These are phyloP conservation scores for Leishmania gerbilli DNA, from an alignment of 208 protist genomes.

Conservation along the genomic window DNA sequence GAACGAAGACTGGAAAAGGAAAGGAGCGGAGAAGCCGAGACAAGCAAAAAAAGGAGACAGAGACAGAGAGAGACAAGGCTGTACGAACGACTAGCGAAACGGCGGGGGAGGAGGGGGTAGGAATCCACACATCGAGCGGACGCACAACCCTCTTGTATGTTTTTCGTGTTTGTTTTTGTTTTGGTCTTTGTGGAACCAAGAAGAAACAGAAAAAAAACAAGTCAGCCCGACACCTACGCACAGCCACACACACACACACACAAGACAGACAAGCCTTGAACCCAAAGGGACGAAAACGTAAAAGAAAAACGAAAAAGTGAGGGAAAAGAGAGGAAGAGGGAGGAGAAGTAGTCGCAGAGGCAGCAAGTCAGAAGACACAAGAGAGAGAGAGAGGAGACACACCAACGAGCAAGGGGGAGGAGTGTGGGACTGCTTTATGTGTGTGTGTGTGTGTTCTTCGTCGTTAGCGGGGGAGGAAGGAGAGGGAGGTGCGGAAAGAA, in stretches of 20 bases:
- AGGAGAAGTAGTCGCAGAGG: background rate
- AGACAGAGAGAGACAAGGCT: background rate
- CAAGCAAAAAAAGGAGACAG: conserved; percentile 2
- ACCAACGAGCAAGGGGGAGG: background rate
- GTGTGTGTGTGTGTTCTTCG: too few relatives aligned
- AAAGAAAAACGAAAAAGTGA: background rate
- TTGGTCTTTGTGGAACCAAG: background rate
- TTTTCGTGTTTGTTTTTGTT: too few relatives aligned
- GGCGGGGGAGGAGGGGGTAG: background rate
- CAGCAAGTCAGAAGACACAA: background rate
- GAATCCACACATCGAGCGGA: background rate
- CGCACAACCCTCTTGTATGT: background rate
- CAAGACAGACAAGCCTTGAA: background rate
- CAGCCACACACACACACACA: background rate
- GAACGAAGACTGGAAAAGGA: conserved; percentile 12
- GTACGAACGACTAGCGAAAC: background rate
- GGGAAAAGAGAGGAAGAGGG: too few relatives aligned
- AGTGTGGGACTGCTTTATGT: background rate
- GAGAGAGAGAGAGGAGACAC: background rate
- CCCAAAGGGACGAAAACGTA: background rate
- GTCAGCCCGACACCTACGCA: background rate
- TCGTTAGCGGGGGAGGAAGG: too few relatives aligned
- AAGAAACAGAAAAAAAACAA: background rate
- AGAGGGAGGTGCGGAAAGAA: too few relatives aligned
- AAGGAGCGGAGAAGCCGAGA: background rate